Conservation (phyloP, 345 rosid species). For the Eucalyptus sideroxylon region DNA sequence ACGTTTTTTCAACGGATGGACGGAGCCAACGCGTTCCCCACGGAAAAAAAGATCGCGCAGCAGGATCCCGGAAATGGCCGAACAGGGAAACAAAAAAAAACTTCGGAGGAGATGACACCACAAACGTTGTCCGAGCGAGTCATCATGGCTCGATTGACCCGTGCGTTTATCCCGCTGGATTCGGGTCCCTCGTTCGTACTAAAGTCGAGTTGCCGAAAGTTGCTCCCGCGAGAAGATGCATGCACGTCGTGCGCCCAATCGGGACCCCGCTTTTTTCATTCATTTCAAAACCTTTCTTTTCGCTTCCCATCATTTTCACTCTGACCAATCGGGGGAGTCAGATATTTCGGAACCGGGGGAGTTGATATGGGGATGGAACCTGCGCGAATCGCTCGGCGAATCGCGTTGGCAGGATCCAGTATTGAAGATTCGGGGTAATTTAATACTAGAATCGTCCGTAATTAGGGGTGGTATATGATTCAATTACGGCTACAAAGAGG, state of each 20-base stretch:
- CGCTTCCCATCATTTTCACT: not conserved
- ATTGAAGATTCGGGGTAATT: not conserved
- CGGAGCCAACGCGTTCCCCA: not conserved
- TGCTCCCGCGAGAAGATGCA: not conserved
- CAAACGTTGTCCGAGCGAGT: not conserved
- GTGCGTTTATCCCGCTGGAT: not conserved
- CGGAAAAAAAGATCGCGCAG: not conserved
- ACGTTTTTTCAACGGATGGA: not conserved
- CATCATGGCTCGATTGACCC: not conserved
- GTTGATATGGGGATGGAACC: not conserved
- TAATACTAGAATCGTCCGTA: not conserved
- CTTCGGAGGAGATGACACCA: too few relatives aligned
- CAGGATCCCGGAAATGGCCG: not conserved
- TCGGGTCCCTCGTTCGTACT: not conserved
- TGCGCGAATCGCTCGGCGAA: not conserved
- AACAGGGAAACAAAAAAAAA: not conserved
- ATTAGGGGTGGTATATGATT: too few relatives aligned
- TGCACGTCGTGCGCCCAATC: not conserved
- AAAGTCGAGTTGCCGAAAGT: not conserved
- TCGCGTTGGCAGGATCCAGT: not conserved
- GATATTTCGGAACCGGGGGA: not conserved
- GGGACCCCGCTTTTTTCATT: not conserved
- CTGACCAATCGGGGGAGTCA: not conserved
- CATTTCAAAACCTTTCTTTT: not conserved
- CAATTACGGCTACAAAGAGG: not conserved